A percentile compares a stretch with the other conserved stretches of the same genome.
These are phyloP conservation scores for Inga leiocalycina DNA, from an alignment of 306 rosid species.

Conservation along the genomic window DNA sequence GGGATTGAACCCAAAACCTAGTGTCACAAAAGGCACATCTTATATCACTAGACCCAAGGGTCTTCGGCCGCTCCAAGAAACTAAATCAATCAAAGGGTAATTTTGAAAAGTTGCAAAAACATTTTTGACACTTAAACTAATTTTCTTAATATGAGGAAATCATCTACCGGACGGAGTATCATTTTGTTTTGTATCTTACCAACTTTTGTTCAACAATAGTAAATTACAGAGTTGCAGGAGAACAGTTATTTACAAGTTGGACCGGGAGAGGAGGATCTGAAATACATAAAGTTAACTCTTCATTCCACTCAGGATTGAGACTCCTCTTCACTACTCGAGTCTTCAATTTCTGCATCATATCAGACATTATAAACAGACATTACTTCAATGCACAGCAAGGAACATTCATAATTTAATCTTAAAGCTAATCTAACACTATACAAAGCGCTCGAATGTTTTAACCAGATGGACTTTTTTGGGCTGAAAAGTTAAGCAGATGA, in stretches of 20 bases:
- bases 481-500: background rate
- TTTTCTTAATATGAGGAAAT: background rate
- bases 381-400: background rate
- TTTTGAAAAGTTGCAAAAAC: background rate
- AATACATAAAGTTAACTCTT: slow-evolving; percentile 67
- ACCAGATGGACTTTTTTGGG: background rate
- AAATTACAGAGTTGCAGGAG: background rate
- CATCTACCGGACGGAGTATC: background rate
- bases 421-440: background rate
- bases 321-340: slow-evolving; percentile 63
- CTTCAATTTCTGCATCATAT: slow-evolving; percentile 64
- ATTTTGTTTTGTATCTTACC: background rate
- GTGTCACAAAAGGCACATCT: too few species aligned
- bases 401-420: background rate
- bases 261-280: slow-evolving; percentile 64
- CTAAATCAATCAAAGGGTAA: background rate
- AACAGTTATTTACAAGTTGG: slow-evolving; percentile 55
- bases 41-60: too few species aligned
- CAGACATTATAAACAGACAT: slow-evolving; percentile 34
- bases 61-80: background rate
- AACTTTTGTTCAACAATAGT: background rate
- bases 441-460: background rate
- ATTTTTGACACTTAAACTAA: too few species aligned
- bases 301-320: slow-evolving; percentile 87
- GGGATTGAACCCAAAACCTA: too few species aligned